Evolutionary conservation across 352 stramenopile genomes (phyloP), one percentile per base, ranked within the genome.

Genomic region (Phytophthora fragariae): DNA sequence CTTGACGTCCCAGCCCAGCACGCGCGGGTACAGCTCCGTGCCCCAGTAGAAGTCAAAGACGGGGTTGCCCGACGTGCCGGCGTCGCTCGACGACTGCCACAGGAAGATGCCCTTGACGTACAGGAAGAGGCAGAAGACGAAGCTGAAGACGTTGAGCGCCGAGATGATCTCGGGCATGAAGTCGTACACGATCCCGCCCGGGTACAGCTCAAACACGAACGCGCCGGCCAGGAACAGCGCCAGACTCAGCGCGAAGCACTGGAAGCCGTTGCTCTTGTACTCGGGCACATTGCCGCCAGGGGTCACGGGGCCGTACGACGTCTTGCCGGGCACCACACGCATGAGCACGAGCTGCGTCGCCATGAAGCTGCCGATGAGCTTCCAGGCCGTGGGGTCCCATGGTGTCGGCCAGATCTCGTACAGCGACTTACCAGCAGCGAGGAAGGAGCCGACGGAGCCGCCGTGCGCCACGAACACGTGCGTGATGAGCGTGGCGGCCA

Each of bases 21-120:
- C 89, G 24, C 94, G 89, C 29, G 98, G 98, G 82, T 99, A 99
- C 1, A 99, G 85, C 85, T 99, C 97, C 39, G 92, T 99, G 33
- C 98, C 97, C 95, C 97, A 99, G 75, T 97, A 99, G 82, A 96
- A 99, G 84, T 99, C 97, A 65, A 98, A 96, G 17, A 99, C 77
- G 21, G 89, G 84, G 73, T 92, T 97, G 70, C 97, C 97, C 21
- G 88, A 97, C 31, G 83, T 95, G n/a, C 97, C 97, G 55, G 65
- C 90, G 83, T 99, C 98, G 44, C 83, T 85, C 29, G 94, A 98
- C 3, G 91, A 98, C 11, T 90, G 92, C 70, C 85, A 88, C 24
- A 90, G 57, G 68, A 88, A 91, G 31, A 89, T 75, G 50, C 97
- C 97, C 78, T 99, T 99, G 67, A 98, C 65, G 66, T 93, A 93